These are phyloP conservation scores for Apophysomyces trapeziformis DNA, from an alignment of 371 early-diverging fungal species.

Conservation along the genomic window DNA sequence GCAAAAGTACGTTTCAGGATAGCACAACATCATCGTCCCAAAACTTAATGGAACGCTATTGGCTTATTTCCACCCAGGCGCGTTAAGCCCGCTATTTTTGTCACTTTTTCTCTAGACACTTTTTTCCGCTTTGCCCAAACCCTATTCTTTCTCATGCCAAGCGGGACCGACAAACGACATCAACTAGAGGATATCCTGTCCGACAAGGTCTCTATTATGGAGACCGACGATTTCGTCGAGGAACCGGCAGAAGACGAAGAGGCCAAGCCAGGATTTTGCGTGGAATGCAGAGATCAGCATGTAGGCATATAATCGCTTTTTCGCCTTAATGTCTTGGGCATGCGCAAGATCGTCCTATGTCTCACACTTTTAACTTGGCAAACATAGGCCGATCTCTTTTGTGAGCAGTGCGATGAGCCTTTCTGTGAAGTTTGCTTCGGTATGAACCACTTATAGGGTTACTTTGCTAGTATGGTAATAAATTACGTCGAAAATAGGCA, in stretches of 20 bases:
- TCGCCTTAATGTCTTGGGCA: background rate
- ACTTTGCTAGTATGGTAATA: conserved; percentile 1
- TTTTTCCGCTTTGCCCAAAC: background rate
- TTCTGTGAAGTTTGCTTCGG: conserved; percentile 93
- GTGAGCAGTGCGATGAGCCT: conserved; percentile 78
- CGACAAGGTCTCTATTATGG: conserved; percentile 54
- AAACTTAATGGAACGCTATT: background rate
- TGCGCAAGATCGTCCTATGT: conserved; percentile 1
- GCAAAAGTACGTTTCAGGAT: too few relatives aligned
- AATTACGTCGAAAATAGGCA: conserved; percentile 34
- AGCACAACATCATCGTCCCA: too few relatives aligned
- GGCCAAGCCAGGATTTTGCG: conserved; percentile 72
- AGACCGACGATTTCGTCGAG: conserved; percentile 41
- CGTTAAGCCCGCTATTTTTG: too few relatives aligned
- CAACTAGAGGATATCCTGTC: conserved; percentile 50
- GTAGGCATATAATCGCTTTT: conserved; percentile 19
- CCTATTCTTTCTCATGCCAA: conserved; percentile 23
- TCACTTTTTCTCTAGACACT: background rate
- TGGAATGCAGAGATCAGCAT: conserved; percentile 89
- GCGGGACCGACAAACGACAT: conserved; percentile 31
- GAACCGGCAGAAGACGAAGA: conserved; percentile 37
- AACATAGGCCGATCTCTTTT: conserved; percentile 61
- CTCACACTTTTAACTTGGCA: background rate
- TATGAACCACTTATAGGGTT: conserved; percentile 21
- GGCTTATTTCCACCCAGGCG: background rate